Base-by-base conservation (phyloP, 1,139 yeast species). In the Blastobotrys persicus region DNA sequence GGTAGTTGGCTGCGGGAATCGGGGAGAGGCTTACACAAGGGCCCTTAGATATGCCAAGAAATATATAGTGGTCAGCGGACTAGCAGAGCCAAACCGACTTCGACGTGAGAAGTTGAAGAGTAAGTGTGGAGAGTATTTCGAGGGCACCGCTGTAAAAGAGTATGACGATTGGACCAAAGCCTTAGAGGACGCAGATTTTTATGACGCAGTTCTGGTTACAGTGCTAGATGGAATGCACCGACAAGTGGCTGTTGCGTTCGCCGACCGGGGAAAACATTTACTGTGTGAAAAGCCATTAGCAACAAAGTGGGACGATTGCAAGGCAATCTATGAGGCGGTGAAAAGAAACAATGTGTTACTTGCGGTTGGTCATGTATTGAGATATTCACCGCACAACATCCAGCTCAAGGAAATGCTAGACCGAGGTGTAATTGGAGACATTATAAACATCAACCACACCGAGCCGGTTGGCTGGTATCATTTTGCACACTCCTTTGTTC, bases 381-480 rank as follows among this genome's bases (percentile, higher is more conserved):
- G 66, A 31, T 62, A 62, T 48, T 60, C 64, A 19, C 65, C 66
- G 7, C 65, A 61, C 46, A 62, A 62, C 45, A 44, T 56, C 12
- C 58, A 46, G 26, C 51, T 62, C 38, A 61, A 60, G 44, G 31
- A 47, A 45, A 39, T 62, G 17, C 46, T 62, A 13, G 65, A 60
- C 37, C 46, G 48, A 4, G 59, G 61, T 4, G 52, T 48, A 2
- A 50, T 62, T 38, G 66, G 66, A 4, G 58, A 59, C 7, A 57
- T 62, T 39, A 48, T 62, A 39, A 57, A 57, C 49, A 52, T 62
- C 39, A 60, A 62, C 40, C 65, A 62, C 46, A 62, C 65, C 1
- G 66, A 62, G 51, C 66, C 66, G 1, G 65, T 62, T 2, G 66
- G 66, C 2, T 60, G 60, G 59, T 59, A 52, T 48, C 66, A 62